phyloP scores from a whole-genome alignment of 1,284 basidiomycete species.

The Schizophyllum commune region DNA sequence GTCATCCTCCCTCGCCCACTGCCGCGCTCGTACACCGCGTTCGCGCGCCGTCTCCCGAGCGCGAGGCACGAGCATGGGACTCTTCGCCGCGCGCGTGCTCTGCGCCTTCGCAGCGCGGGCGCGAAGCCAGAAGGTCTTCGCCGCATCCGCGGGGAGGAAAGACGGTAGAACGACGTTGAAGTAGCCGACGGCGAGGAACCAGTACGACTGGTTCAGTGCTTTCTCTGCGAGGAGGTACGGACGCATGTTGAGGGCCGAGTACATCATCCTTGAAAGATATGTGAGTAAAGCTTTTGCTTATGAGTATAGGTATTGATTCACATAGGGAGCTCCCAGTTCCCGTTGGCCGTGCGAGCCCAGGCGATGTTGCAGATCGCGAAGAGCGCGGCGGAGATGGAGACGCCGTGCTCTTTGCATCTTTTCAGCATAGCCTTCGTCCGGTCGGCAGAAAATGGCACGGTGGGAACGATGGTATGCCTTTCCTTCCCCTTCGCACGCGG shows the following conservation, averaged over 20 bases:
- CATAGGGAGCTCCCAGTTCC: slow-evolving; percentile 46
- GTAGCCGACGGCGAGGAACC: slow-evolving; percentile 72
- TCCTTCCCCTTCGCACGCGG: slow-evolving; percentile 35
- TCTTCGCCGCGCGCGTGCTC: slow-evolving; percentile 54
- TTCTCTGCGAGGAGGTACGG: slow-evolving; percentile 42
- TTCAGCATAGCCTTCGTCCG: slow-evolving; percentile 53
- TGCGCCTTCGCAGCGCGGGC: slow-evolving; percentile 62
- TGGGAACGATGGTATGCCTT: slow-evolving; percentile 61
- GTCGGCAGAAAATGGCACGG: slow-evolving; percentile 44
- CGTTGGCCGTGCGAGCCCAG: slow-evolving; percentile 46
- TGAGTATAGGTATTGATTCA: slow-evolving; percentile 20
- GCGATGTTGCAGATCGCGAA: slow-evolving; percentile 73
- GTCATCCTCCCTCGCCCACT: slow-evolving; percentile 70
- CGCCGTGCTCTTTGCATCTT: slow-evolving; percentile 59
- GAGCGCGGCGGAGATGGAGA: slow-evolving; percentile 68
- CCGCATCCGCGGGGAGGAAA: slow-evolving; percentile 44
- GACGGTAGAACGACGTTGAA: slow-evolving; percentile 72
- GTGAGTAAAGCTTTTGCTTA: not conserved
- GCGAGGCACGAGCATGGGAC: slow-evolving; percentile 49
- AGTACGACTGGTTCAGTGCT: slow-evolving; percentile 53
- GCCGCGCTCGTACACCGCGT: slow-evolving; percentile 48
- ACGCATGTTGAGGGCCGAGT: slow-evolving; percentile 70
- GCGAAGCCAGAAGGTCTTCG: slow-evolving; percentile 62
- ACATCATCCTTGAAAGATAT: slow-evolving; percentile 52
- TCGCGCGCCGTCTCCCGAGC: slow-evolving; percentile 57